Evolutionary conservation across 2,329 filamentous ascomycete genomes (phyloP), one percentile per base, ranked within the genome.

Genomic region (Penicillium decumbens): DNA sequence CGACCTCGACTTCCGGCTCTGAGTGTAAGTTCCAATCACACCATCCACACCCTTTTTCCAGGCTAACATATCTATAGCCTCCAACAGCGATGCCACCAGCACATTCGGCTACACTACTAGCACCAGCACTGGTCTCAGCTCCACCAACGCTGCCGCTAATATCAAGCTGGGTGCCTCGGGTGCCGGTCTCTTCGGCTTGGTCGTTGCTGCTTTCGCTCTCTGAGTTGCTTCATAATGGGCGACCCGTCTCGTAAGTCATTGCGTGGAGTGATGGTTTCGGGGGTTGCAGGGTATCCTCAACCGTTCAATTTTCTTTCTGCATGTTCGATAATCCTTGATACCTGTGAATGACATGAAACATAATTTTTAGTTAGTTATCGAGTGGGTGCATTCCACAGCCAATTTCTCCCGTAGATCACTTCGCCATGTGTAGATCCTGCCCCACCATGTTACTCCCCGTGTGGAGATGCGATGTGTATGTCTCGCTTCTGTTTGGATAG

Each of bases 151-250:
- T 37, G 70, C 67, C 43, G 49, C 62, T 40, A 52, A 65, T 51
- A 24, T 64, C 33, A 61, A 67, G 50, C 47, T 69, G 8, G 63
- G 67, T 40, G 64, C 60, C 43, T 70, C 67, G 24, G 60, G 65
- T 23, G 67, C 62, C 35, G 65, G 68, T 37, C 47, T 71, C 23
- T 39, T 70, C 13, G 69, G 69, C 30, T 56, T 71, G 40, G 52
- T 69, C 12, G 47, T 69, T 43, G 70, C 67, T 47, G 65, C 67
- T 39, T 66, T 69, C 47, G 67, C 65, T 58, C 64, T 72, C 56
- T 73, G 63, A 67, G 48, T 38, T 10, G 30, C 8, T 37, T 12
- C 15, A 37, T 10, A 20, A 35, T 9, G 20, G 5, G 8, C 33
- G 3, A 12, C 5, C 9, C 8, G 8, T 12, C 33, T 23, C 15